Conservation (phyloP, 495 filamentous ascomycete species). For the Hyaloscypha variabilis region DNA sequence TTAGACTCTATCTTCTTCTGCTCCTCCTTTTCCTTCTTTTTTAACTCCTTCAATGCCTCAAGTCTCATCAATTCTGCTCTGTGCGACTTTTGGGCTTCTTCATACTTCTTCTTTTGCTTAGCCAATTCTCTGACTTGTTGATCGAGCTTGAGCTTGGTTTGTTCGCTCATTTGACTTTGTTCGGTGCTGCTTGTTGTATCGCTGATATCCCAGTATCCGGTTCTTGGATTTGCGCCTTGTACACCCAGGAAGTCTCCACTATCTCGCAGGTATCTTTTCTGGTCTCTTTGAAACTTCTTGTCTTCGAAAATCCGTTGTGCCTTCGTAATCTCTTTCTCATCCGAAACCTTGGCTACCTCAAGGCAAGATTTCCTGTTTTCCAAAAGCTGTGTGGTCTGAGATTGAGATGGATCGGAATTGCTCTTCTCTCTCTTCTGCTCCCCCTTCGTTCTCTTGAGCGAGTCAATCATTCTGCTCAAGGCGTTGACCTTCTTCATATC, state of each 20-base stretch:
- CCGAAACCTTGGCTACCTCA: conserved; percentile 26
- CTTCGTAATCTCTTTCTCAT: conserved; percentile 34
- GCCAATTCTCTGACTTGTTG: conserved; percentile 15
- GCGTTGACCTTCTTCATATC: background rate
- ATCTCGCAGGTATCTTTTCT: conserved; percentile 34
- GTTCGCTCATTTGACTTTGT: conserved; percentile 20
- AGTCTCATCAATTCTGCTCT: conserved; percentile 32
- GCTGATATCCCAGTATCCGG: conserved; percentile 47
- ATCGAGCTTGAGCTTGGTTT: conserved; percentile 16
- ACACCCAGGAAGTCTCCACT: conserved; percentile 57
- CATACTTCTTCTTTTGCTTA: conserved; percentile 25
- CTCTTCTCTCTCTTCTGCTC: background rate
- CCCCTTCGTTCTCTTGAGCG: background rate
- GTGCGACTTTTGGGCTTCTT: conserved; percentile 38
- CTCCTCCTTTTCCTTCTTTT: conserved; percentile 37
- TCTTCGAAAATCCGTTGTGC: conserved; percentile 36
- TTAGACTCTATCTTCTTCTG: conserved; percentile 37
- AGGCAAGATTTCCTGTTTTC: conserved; percentile 1
- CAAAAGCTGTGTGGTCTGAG: background rate
- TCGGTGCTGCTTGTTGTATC: conserved; percentile 28
- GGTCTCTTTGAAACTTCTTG: conserved; percentile 23
- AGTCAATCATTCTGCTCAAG: conserved; percentile 1
- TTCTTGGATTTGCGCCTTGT: conserved; percentile 55
- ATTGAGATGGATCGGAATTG: background rate
- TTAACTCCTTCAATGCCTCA: conserved; percentile 26